These are phyloP conservation scores for Aegle marmelos DNA, from an alignment of 345 rosid genomes.

Conservation along the genomic window DNA sequence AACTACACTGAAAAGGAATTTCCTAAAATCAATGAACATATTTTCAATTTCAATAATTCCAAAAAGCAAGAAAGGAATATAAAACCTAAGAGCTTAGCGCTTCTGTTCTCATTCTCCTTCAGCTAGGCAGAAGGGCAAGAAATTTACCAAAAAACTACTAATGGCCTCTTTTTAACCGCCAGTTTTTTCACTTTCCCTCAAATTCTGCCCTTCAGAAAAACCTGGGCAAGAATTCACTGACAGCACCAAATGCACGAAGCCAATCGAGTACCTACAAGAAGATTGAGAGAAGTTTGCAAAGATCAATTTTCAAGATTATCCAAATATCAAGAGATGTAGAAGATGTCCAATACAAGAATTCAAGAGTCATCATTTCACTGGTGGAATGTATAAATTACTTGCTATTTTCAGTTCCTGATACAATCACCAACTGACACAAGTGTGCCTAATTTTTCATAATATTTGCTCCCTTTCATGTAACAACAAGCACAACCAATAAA, in stretches of 20 bases:
- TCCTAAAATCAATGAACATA: not conserved
- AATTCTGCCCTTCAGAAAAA: slow-evolving; percentile 13
- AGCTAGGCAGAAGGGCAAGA: slow-evolving; percentile 7
- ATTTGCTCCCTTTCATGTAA: not conserved
- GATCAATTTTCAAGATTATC: not conserved
- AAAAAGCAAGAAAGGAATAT: not conserved
- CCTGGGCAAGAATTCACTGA: slow-evolving; percentile 5
- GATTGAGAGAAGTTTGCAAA: not conserved
- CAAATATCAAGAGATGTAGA: not conserved
- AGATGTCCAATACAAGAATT: not conserved
- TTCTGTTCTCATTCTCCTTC: slow-evolving; percentile 6
- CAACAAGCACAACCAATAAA: not conserved
- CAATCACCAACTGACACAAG: not conserved
- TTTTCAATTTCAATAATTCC: slow-evolving; percentile 2
- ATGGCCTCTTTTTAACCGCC: not conserved
- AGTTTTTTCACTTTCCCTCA: slow-evolving; percentile 1
- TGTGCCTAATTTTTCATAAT: not conserved
- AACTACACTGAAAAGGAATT: not conserved
- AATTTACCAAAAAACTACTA: slow-evolving; percentile 14
- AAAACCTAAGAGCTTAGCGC: not conserved
- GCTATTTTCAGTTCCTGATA: not conserved
- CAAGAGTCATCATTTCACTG: not conserved
- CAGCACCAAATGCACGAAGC: not conserved
- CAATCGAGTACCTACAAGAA: not conserved
- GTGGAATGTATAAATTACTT: not conserved